Evolutionary conservation across 1,284 basidiomycete genomes (phyloP), one percentile per base, ranked within the genome.

Genomic region (Lentinula novae-zelandiae): DNA sequence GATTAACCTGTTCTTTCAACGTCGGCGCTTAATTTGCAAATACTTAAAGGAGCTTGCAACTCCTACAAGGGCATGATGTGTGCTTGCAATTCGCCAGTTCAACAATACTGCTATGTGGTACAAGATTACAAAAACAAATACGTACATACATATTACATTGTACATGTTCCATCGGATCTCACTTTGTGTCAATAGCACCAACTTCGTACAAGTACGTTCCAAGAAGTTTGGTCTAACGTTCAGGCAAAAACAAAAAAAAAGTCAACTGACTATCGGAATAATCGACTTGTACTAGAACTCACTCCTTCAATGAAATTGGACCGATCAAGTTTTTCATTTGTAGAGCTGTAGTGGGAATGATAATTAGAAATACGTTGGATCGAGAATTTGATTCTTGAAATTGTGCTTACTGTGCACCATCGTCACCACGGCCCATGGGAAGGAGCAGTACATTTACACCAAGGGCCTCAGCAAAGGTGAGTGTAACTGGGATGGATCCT

Each of bases 291-390:
- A 39, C 2, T 7, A 31, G 59, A n/a, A 58, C 15, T 76, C 71
- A 89, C 91, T 66, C 95, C 95, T 73, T 94, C 82, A 68, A 98
- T 92, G 77, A 91, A 98, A 81, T 99, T 99, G 62, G 86, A 88
- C 55, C 83, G 82, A 75, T 99, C 96, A 58, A 99, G 80, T 76
- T 99, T 99, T 81, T 99, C 96, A 75, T 97, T 97, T 27, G 93
- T 97, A 66, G 93, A 89, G 78, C 93, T 90, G 38, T 1, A 44
- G 20, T 8, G 12, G 39, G 15, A 36, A 50, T 39, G 42, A 27
- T 27, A 27, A 3, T 38, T 12, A 38, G 36, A 38, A 9, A 38
- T 9, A 38, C 8, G 1, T 38, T 38, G 36, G 7, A 38, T 38
- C 7, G 36, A 12, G 2, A 2, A 15, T 9, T 13, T 36, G 12